These are phyloP conservation scores for Populus deltoides DNA, from an alignment of 345 rosid species.

Conservation along the genomic window DNA sequence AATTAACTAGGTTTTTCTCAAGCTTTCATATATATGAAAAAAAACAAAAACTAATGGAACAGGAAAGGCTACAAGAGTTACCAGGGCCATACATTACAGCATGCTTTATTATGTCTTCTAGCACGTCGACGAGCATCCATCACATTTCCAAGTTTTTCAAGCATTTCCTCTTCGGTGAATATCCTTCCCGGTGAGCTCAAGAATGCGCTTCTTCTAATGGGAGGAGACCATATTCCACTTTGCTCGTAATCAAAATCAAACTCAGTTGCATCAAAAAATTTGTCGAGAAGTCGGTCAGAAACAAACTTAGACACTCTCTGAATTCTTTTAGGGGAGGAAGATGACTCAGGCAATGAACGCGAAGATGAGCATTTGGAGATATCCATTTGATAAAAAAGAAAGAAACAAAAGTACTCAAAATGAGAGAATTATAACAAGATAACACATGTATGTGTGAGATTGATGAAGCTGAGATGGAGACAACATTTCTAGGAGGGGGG, in stretches of 20 bases:
- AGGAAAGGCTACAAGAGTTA: slow-evolving; percentile 1
- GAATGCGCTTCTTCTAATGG: slow-evolving; percentile 51
- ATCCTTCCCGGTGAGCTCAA: slow-evolving; percentile 55
- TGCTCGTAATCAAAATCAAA: slow-evolving; percentile 55
- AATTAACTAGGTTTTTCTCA: not conserved
- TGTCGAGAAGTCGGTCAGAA: slow-evolving; percentile 57
- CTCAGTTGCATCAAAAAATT: slow-evolving; percentile 60
- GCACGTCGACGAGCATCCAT: slow-evolving; percentile 27
- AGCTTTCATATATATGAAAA: too few species aligned
- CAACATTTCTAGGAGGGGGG: slow-evolving; percentile 7
- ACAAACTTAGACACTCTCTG: slow-evolving; percentile 56
- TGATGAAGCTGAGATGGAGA: slow-evolving; percentile 4
- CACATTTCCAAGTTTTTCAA: slow-evolving; percentile 36
- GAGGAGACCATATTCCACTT: slow-evolving; percentile 84
- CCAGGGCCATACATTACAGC: slow-evolving; percentile 19
- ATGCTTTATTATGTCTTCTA: slow-evolving; percentile 19
- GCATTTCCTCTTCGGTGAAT: slow-evolving; percentile 57
- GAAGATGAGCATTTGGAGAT: slow-evolving; percentile 27
- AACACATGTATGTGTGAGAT: not conserved
- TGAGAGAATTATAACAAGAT: not conserved
- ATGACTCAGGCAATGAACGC: not conserved
- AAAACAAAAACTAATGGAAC: not conserved
- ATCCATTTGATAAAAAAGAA: slow-evolving; percentile 12
- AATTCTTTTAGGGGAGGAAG: slow-evolving; percentile 23
- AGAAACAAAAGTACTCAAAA: not conserved